Conservation (phyloP, 306 rosid genomes). For the Parietaria judaica region DNA sequence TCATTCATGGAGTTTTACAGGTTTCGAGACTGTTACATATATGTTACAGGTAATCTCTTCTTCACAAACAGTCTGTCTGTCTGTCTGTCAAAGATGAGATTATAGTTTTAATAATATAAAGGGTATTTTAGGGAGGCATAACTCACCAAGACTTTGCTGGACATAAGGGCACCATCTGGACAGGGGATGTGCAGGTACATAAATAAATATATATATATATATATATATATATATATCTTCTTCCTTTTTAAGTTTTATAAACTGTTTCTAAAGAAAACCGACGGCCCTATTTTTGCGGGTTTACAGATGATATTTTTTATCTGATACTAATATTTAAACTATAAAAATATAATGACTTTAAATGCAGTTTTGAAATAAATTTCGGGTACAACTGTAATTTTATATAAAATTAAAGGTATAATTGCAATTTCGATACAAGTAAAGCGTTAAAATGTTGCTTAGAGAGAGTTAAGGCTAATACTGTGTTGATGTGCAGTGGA, state of each 20-base stretch:
- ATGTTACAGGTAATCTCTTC: conserved; percentile 47
- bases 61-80: neutral
- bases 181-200: conserved; percentile 85
- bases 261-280: neutral
- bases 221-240: no score
- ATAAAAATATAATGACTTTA: no score
- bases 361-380: no score
- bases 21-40: conserved; percentile 77
- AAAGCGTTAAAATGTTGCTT: no score
- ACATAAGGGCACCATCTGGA: conserved; percentile 73
- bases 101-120: neutral
- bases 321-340: no score
- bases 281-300: no score
- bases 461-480: no score
- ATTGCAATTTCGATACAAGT: no score
- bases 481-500: conserved; percentile 49
- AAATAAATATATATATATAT: neutral
- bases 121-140: conserved; percentile 59
- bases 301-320: no score
- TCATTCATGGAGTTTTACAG: conserved; percentile 12
- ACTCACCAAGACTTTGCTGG: conserved; percentile 98
- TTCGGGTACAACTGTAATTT: no score
- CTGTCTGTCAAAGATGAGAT: no score
- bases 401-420: no score
- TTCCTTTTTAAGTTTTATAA: neutral